Evolutionary conservation across 2,329 filamentous ascomycete genomes (phyloP), one percentile per base, ranked within the genome.

Genomic region (Lizonia empirigonia): DNA sequence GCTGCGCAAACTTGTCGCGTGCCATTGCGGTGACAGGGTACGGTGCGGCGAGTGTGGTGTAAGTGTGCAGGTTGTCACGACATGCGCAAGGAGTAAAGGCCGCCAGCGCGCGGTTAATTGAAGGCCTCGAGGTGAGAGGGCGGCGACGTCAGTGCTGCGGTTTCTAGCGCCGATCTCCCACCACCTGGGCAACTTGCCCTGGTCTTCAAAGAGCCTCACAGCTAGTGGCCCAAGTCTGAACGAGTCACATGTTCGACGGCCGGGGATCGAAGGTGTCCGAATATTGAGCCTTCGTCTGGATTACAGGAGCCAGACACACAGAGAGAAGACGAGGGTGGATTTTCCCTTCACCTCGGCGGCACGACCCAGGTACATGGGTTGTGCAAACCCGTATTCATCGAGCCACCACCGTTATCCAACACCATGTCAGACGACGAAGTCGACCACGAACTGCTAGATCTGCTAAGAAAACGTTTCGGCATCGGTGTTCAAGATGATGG

Each of bases 361-460:
- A 32, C 7, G 6, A 23, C 26, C 19, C 6, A n/a, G n/a, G n/a
- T 12, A 18, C 32, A 24, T 24, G 29, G 19, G 23, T 34, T 33
- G 16, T 13, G 47, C 29, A 16, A 6, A 34, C n/a, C 7, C 7
- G n/a, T 7, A 30, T 15, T 10, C 27, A 29, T 33, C 13, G 4
- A 18, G 12, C n/a, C 27, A 22, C 2, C 32, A 29, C 6, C 12
- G 26, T 18, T 23, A 16, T 9, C n/a, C 34, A 19, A 7, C 56
- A 77, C 39, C 63, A 95, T 95, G 89, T 95, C 90, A 37, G 91
- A 97, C 78, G 90, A 96, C 74, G 93, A 96, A 73, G 87, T 88
- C 38, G 93, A 97, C 69, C 87, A 84, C 32, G 92, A 97, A 75
- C 85, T 97, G 36, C 81, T 97, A 16, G 91, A 87, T 61, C 86